Evolutionary conservation across 495 filamentous ascomycete species (phyloP), one percentile per base, ranked within the genome.

Genomic region (Penicillium flavigenum): DNA sequence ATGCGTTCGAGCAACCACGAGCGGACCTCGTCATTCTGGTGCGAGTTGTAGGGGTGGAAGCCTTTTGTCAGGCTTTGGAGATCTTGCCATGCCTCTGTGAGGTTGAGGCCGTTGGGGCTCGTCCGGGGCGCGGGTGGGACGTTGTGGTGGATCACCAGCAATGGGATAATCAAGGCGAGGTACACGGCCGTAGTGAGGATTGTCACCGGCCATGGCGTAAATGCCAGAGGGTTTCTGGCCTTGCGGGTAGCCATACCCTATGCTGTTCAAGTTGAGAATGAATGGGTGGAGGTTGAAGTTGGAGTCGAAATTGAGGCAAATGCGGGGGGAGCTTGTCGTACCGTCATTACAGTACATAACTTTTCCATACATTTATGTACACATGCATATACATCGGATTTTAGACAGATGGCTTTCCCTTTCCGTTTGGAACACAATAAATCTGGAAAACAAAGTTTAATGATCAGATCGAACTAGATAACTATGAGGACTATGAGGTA

Each of bases 21-120:
- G 54, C 88, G 83, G 19, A 96, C 81, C 7, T 86, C 80, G 60
- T 96, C 94, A 64, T 96, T 98, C 56, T 80, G 77, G 36, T 77
- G 85, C 32, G 86, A 90, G 72, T 97, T 98, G 71, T 89, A 95
- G 0, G 93, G 94, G 64, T 95, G 94, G 64, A 88, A 96, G 0
- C 81, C 82, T 51, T 75, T 78, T n/a, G 85, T 91, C 17, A 98
- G 72, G 38, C 74, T 72, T 34, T 89, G 82, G 19, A 98, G 81
- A 67, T 98, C 92, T 16, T 78, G 71, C 93, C 93, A 98, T 22
- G 93, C 92, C 74, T 91, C 83, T 26, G 85, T 84, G 17, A 96
- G 73, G 61, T 96, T 87, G 49, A 92, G 74, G 24, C 88, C 90
- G 36, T 72, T 72, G 20, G 78, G 76, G 38, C 75, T 76, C 43